Conservation (phyloP, 2,329 filamentous ascomycete species). For the Fusarium floridanum region DNA sequence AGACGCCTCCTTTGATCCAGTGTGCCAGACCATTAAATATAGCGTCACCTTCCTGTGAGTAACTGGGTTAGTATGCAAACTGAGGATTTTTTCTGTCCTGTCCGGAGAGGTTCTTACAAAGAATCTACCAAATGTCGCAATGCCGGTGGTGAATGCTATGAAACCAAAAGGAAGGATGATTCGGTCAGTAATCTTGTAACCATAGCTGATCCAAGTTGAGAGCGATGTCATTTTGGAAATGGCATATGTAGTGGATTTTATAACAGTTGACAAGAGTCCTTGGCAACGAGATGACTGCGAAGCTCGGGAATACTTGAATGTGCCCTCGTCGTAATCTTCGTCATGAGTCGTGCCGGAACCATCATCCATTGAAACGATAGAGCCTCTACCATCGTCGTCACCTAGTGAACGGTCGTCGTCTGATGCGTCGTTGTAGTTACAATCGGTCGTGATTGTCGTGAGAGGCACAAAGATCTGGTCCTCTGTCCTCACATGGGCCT, state of each 20-base stretch:
- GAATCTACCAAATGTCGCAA: not conserved
- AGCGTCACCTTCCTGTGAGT: not conserved
- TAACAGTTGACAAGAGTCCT: not conserved
- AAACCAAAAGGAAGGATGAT: not conserved
- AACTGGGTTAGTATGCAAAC: not conserved
- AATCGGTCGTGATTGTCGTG: not conserved
- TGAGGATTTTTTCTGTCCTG: not conserved
- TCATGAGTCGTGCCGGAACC: not conserved
- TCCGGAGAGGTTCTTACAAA: not conserved
- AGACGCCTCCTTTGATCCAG: slow-evolving; percentile 92
- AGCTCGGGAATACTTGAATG: not conserved
- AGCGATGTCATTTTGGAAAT: not conserved
- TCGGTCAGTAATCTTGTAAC: not conserved
- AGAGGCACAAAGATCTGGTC: not conserved
- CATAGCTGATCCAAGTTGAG: not conserved
- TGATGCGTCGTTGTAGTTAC: not conserved
- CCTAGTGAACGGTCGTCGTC: not conserved
- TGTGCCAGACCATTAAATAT: slow-evolving; percentile 74
- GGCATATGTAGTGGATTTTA: not conserved
- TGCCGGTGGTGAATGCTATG: not conserved
- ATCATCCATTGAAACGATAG: not conserved
- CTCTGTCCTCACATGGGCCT: not conserved
- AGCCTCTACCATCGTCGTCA: not conserved
- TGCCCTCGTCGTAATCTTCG: not conserved
- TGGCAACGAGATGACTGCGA: not conserved